Evolutionary conservation across 2,329 filamentous ascomycete species (phyloP).

Genomic region (Ciborinia camelliae): DNA sequence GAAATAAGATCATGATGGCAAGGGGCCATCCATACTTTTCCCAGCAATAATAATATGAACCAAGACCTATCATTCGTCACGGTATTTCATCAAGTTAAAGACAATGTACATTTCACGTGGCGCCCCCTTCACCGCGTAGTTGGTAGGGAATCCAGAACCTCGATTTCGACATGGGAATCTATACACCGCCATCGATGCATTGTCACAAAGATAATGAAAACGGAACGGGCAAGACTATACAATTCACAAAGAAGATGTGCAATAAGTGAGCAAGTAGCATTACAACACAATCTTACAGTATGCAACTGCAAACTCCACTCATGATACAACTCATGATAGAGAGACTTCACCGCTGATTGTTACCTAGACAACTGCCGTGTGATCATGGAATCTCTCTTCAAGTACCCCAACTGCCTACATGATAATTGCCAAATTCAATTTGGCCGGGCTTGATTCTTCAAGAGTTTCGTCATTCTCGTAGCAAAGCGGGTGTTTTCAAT

Average conservation of each 20-base stretch:
- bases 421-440: slow-evolving; percentile 14
- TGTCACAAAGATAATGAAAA: slow-evolving; percentile 5
- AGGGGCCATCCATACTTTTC: slow-evolving; percentile 6
- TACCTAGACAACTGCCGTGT: slow-evolving; percentile 15
- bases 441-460: slow-evolving; percentile 13
- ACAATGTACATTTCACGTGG: slow-evolving; percentile 9
- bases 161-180: slow-evolving; percentile 15
- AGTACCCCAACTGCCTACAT: slow-evolving; percentile 12
- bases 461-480: not conserved
- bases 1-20: slow-evolving; percentile 14
- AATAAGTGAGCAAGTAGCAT: not conserved
- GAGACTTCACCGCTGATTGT: slow-evolving; percentile 21
- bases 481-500: slow-evolving; percentile 6
- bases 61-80: slow-evolving; percentile 4
- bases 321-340: slow-evolving; percentile 13
- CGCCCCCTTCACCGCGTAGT: slow-evolving; percentile 15
- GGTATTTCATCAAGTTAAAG: not conserved
- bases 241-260: slow-evolving; percentile 5
- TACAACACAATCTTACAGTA: slow-evolving; percentile 19
- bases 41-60: slow-evolving; percentile 3
- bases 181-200: slow-evolving; percentile 15
- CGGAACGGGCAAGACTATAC: slow-evolving; percentile 15
- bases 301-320: slow-evolving; percentile 19
- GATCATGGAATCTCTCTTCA: slow-evolving; percentile 10
- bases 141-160: slow-evolving; percentile 17